Conservation (phyloP, 331 rosid species). For the Arachis monticola region DNA sequence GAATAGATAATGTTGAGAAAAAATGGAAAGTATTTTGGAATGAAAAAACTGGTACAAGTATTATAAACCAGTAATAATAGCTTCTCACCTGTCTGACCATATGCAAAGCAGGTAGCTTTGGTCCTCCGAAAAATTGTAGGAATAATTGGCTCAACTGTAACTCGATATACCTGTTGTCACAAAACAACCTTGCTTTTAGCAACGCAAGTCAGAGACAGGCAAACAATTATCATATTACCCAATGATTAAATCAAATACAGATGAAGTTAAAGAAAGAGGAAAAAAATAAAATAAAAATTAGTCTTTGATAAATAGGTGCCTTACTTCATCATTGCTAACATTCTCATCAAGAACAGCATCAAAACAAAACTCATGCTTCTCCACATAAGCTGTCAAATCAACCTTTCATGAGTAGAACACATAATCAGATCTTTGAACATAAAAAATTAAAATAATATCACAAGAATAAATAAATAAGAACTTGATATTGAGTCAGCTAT, state of each 20-base stretch:
- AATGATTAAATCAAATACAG: constrained; percentile 10
- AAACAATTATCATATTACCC: neutral
- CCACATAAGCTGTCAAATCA: constrained; percentile 98
- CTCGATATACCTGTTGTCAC: constrained; percentile 74
- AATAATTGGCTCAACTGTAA: constrained; percentile 90
- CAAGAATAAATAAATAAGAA: constrained; percentile 14
- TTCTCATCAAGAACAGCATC: constrained; percentile 88
- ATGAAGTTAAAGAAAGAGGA: neutral
- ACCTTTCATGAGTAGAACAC: constrained; percentile 57
- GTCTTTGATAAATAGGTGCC: constrained; percentile 23
- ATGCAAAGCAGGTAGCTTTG: constrained; percentile 98
- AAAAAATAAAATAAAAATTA: neutral
- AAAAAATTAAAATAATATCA: constrained; percentile 1
- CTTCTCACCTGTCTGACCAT: constrained; percentile 90
- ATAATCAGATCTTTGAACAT: constrained; percentile 24
- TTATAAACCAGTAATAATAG: constrained; percentile 7
- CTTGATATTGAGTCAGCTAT: constrained; percentile 19
- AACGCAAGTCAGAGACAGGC: constrained; percentile 28
- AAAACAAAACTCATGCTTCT: constrained; percentile 96
- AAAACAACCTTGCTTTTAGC: constrained; percentile 34
- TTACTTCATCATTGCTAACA: constrained; percentile 90
- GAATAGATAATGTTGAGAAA: neutral
- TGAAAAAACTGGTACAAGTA: constrained; percentile 8
- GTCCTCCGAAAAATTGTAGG: constrained; percentile 92
- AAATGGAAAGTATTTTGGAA: neutral